phyloP scores from a whole-genome alignment of 164 flowering plant species.

The Paratinospora sagittata region DNA sequence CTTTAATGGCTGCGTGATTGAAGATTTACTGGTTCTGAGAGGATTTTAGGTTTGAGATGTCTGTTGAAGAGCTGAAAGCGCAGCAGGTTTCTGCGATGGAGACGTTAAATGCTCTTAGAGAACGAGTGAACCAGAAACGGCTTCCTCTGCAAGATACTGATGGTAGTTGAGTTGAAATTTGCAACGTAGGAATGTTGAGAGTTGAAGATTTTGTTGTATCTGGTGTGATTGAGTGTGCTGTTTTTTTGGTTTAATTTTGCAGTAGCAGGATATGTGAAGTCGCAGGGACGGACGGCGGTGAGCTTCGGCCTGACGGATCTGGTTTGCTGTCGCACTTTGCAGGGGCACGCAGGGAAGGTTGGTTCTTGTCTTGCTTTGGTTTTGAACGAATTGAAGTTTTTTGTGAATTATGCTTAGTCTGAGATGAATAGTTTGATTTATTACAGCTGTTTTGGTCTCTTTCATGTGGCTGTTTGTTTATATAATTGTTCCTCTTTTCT shows the following conservation, averaged over 20 bases:
- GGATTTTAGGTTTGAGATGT: conserved; percentile 32
- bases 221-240: neutral
- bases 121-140: conserved; percentile 68
- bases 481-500: neutral
- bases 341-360: conserved; percentile 94
- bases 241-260: conserved; percentile 18
- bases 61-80: conserved; percentile 79
- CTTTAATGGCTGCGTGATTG: neutral
- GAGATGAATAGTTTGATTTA: neutral
- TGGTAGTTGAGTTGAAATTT: conserved; percentile 28
- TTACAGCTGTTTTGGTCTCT: neutral
- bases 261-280: conserved; percentile 71
- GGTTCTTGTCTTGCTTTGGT: neutral
- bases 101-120: conserved; percentile 54
- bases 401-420: too few relatives aligned
- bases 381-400: neutral
- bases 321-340: conserved; percentile 82
- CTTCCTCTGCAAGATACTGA: conserved; percentile 77
- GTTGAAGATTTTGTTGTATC: neutral
- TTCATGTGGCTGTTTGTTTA: neutral
- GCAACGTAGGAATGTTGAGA: neutral
- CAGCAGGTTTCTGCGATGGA: conserved; percentile 63
- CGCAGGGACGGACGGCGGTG: conserved; percentile 57
- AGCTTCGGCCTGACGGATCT: conserved; percentile 87
- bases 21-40: neutral